Conservation (phyloP, 306 rosid genomes). For the Erythrophleum fordii region DNA sequence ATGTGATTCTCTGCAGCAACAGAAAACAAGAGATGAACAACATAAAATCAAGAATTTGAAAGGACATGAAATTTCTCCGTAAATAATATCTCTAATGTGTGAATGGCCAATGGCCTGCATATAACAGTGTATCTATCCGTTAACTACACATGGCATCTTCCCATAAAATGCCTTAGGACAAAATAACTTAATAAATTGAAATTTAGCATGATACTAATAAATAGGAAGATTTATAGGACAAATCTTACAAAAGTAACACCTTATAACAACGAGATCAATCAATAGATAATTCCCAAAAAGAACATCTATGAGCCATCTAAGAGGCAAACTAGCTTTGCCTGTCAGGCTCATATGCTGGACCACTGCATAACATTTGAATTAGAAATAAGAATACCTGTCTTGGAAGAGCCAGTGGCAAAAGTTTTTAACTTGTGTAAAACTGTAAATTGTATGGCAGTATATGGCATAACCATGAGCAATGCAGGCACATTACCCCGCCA, state of each 20-base stretch:
- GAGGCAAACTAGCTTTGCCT: slow-evolving; percentile 18
- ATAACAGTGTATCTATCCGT: not conserved
- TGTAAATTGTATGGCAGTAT: slow-evolving; percentile 90
- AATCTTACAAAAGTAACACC: slow-evolving; percentile 6
- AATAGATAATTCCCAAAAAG: slow-evolving; percentile 12
- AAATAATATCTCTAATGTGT: slow-evolving; percentile 18
- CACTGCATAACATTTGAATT: slow-evolving; percentile 15
- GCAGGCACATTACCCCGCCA: slow-evolving; percentile 99
- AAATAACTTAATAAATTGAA: slow-evolving; percentile 3
- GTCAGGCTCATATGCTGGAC: slow-evolving; percentile 20
- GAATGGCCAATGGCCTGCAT: slow-evolving; percentile 11
- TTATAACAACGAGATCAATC: not conserved
- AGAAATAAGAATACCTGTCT: slow-evolving; percentile 59
- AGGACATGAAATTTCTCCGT: slow-evolving; percentile 2
- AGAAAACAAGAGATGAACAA: slow-evolving; percentile 35
- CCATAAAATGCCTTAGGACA: not conserved
- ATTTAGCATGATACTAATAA: slow-evolving; percentile 6
- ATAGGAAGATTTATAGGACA: slow-evolving; percentile 9
- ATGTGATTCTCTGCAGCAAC: slow-evolving; percentile 84
- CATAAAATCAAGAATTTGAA: slow-evolving; percentile 8
- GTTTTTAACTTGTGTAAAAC: slow-evolving; percentile 79
- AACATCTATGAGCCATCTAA: slow-evolving; percentile 10
- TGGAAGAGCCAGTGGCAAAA: slow-evolving; percentile 87
- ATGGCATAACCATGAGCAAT: slow-evolving; percentile 98
- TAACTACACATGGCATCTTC: not conserved